Evolutionary conservation across 169 alveolate species (phyloP).

Genomic region (Eimeria nieschulzi): DNA sequence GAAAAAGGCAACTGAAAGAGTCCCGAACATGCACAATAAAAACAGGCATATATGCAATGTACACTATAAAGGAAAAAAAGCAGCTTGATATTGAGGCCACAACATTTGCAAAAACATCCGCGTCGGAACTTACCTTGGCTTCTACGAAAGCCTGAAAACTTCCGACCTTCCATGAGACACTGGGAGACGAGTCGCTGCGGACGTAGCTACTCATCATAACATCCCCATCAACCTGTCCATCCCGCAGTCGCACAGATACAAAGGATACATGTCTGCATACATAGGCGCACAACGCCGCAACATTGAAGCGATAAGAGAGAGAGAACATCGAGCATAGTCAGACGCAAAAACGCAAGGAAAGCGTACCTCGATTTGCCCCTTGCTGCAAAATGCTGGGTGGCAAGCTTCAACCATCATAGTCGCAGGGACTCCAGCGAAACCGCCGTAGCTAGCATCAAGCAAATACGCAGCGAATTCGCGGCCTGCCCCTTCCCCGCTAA

Average conservation of each 20-base stretch:
- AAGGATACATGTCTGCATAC: neutral
- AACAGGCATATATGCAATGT: neutral
- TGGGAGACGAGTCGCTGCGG: constrained; percentile 69
- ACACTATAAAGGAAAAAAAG: neutral
- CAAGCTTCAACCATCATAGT: constrained; percentile 97
- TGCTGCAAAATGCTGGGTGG: constrained; percentile 93
- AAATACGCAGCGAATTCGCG: constrained; percentile 99
- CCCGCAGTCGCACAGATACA: constrained; percentile 7
- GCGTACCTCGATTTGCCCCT: constrained; percentile 73
- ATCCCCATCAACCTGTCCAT: constrained; percentile 45
- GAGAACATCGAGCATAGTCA: neutral
- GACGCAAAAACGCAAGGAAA: neutral
- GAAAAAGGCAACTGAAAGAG: neutral
- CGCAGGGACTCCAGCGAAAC: constrained; percentile 93
- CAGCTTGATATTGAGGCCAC: neutral
- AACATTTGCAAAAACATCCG: neutral
- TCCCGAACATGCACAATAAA: neutral
- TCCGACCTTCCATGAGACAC: constrained; percentile 89
- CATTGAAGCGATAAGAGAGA: neutral
- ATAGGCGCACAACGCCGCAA: neutral
- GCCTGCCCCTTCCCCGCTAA: constrained; percentile 98
- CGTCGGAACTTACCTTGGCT: constrained; percentile 69
- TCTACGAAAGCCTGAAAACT: constrained; percentile 86
- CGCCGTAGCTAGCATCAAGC: constrained; percentile 89
- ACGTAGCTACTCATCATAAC: constrained; percentile 39